These are phyloP conservation scores for Ceriops tagal DNA, from an alignment of 345 rosid genomes.

Conservation along the genomic window DNA sequence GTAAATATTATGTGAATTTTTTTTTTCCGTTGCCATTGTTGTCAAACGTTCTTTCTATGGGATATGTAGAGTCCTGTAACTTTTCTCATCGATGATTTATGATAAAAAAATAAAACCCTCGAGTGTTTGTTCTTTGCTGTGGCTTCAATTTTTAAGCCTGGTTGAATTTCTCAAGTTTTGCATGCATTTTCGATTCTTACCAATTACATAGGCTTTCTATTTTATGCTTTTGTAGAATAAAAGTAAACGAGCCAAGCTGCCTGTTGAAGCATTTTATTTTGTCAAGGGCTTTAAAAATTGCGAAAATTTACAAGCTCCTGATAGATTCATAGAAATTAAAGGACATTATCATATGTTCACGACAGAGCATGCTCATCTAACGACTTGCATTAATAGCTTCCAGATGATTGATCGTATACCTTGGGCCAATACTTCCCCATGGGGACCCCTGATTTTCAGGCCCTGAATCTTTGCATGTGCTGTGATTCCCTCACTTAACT, in stretches of 20 bases:
- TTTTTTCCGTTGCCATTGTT: not conserved
- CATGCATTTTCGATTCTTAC: not conserved
- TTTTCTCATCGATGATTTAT: not conserved
- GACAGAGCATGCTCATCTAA: not conserved
- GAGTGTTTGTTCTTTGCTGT: not conserved
- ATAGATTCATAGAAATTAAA: not conserved
- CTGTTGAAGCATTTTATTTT: not conserved
- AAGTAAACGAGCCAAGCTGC: not conserved
- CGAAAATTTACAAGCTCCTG: not conserved
- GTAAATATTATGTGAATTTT: not conserved
- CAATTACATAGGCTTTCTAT: too few relatives aligned
- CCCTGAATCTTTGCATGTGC: slow-evolving; percentile 43
- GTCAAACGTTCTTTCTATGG: not conserved
- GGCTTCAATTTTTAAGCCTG: not conserved
- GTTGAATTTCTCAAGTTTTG: too few relatives aligned
- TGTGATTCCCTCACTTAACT: slow-evolving; percentile 17
- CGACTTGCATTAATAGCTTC: slow-evolving; percentile 4
- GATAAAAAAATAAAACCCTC: not conserved
- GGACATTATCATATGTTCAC: not conserved
- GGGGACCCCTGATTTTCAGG: slow-evolving; percentile 34
- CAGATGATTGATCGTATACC: slow-evolving; percentile 20
- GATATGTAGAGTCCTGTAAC: too few relatives aligned
- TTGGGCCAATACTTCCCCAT: slow-evolving; percentile 13
- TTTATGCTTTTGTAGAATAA: not conserved
- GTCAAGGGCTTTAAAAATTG: not conserved